phyloP scores from a whole-genome alignment of 768 basidiomycete genomes.

The Psilocybe cyanescens region DNA sequence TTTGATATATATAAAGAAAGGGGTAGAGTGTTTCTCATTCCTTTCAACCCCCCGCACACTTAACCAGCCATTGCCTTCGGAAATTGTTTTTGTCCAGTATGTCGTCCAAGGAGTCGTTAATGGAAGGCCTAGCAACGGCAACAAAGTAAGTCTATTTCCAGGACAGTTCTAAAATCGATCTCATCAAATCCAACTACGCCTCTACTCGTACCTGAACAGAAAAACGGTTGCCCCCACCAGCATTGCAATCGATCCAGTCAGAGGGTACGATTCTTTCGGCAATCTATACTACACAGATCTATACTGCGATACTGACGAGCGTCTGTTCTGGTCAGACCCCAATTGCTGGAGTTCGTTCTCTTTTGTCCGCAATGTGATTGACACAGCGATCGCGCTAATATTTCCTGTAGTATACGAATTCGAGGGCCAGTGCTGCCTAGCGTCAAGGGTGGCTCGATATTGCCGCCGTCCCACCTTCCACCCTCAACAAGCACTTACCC shows the following conservation, averaged over 20 bases:
- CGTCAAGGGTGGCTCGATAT: no score
- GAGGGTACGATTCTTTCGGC: background rate
- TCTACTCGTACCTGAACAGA: conserved; percentile 5
- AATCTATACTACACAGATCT: background rate
- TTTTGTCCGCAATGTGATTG: background rate
- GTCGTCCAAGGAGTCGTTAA: background rate
- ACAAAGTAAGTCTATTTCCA: background rate
- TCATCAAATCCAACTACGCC: conserved; percentile 9
- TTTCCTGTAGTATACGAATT: background rate
- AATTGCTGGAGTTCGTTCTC: background rate
- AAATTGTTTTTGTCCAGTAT: no score
- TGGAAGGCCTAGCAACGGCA: background rate
- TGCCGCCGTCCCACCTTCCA: no score
- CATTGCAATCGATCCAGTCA: background rate
- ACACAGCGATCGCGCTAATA: no score
- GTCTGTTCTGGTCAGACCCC: background rate
- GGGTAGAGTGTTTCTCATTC: background rate
- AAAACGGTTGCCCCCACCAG: background rate
- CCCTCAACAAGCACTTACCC: no score
- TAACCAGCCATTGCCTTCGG: no score
- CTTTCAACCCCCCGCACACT: background rate
- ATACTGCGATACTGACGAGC: background rate
- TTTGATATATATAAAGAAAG: no score
- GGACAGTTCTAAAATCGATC: background rate
- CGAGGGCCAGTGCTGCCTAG: background rate